Evolutionary conservation across 2,329 filamentous ascomycete genomes (phyloP).

Genomic region (Fusarium illudens): DNA sequence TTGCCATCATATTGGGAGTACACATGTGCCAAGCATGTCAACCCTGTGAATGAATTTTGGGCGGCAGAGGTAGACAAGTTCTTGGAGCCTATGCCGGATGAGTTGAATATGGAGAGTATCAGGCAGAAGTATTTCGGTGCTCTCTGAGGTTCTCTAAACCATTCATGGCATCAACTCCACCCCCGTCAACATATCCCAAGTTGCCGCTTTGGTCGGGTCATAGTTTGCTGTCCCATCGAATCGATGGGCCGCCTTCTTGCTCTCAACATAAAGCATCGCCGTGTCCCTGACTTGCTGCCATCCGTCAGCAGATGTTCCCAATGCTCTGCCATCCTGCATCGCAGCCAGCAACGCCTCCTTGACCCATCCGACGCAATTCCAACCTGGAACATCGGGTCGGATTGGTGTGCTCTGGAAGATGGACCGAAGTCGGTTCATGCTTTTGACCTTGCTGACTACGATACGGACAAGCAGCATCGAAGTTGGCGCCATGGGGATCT

Average conservation of each 20-base stretch:
- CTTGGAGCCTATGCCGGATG: constrained; percentile 23
- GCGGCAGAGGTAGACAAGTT: constrained; percentile 31
- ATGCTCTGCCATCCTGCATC: constrained; percentile 38
- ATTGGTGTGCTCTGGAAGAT: constrained; percentile 37
- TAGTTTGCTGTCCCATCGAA: constrained; percentile 49
- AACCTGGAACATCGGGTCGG: not conserved
- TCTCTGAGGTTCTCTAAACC: too few relatives aligned
- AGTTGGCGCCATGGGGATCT: constrained; percentile 3
- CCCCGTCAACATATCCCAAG: constrained; percentile 49
- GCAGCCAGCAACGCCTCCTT: constrained; percentile 48
- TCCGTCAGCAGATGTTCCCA: constrained; percentile 38
- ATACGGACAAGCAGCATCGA: constrained; percentile 27
- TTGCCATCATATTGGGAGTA: constrained; percentile 49
- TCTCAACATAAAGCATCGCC: constrained; percentile 50
- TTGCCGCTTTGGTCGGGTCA: constrained; percentile 45
- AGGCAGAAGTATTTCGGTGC: constrained; percentile 27
- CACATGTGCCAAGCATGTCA: constrained; percentile 28
- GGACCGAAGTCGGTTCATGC: constrained; percentile 35
- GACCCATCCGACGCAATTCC: constrained; percentile 52
- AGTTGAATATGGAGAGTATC: constrained; percentile 32
- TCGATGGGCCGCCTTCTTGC: constrained; percentile 51
- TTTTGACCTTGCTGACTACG: constrained; percentile 42
- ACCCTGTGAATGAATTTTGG: constrained; percentile 33
- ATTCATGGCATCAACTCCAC: not conserved
- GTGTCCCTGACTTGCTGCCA: constrained; percentile 42